Evolutionary conservation across 345 rosid genomes (phyloP).

Genomic region (Salix suchowensis): DNA sequence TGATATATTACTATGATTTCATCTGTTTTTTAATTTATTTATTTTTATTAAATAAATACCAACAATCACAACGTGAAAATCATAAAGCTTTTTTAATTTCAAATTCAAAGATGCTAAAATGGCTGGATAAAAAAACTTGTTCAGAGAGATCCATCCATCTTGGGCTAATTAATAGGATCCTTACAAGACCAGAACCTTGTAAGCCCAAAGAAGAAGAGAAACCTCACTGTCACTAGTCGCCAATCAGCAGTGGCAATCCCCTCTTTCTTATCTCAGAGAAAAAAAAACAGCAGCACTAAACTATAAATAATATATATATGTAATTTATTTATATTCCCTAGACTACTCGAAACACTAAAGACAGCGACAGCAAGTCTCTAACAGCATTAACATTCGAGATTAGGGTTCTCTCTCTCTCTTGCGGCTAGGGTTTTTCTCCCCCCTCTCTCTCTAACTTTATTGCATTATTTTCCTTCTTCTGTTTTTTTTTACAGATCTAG

Average conservation of each 20-base stretch:
- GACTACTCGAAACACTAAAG: too few species aligned
- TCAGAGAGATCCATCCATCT: background rate
- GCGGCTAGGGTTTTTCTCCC: constrained; percentile 41
- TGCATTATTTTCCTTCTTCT: background rate
- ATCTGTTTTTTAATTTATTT: too few species aligned
- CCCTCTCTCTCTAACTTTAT: background rate
- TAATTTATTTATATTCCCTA: too few species aligned
- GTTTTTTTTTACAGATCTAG: background rate
- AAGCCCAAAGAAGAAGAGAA: background rate
- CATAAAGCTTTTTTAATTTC: too few species aligned
- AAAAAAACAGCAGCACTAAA: too few species aligned
- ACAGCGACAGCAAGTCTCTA: background rate
- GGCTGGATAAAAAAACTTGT: too few species aligned
- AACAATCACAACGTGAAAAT: too few species aligned
- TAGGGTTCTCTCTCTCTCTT: constrained; percentile 11
- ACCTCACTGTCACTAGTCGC: background rate
- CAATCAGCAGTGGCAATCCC: too few species aligned
- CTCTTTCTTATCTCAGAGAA: background rate
- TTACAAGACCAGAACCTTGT: background rate
- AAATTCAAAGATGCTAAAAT: too few species aligned
- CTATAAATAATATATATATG: too few species aligned
- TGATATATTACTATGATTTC: too few species aligned
- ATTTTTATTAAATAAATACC: too few species aligned
- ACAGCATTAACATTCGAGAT: background rate
- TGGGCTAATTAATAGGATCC: background rate